Evolutionary conservation across 306 rosid genomes (phyloP).

Genomic region (Morella rubra): DNA sequence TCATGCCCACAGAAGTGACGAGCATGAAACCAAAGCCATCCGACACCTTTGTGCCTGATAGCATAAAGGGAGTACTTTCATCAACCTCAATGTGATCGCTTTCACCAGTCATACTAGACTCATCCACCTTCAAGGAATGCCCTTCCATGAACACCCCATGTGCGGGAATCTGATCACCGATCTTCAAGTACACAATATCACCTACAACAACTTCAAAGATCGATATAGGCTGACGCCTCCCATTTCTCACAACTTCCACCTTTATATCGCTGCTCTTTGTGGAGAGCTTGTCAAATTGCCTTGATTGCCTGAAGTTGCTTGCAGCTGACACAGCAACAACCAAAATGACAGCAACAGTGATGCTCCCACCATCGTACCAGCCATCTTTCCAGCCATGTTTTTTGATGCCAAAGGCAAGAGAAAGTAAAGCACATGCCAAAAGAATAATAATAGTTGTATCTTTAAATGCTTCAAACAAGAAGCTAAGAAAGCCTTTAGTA

Average conservation of each 20-base stretch:
- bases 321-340: conserved; percentile 19
- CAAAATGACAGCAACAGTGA: conserved; percentile 21
- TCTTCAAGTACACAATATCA: too few relatives aligned
- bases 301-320: conserved; percentile 30
- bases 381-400: conserved; percentile 27
- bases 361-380: conserved; percentile 36
- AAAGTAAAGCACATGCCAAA: conserved; percentile 23
- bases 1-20: too few relatives aligned
- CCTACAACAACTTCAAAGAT: conserved; percentile 22
- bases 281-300: conserved; percentile 30
- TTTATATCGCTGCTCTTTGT: conserved; percentile 17
- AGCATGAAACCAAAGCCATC: too few relatives aligned
- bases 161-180: too few relatives aligned
- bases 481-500: conserved; percentile 12
- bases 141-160: too few relatives aligned
- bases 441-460: conserved; percentile 25
- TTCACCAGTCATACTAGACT: too few relatives aligned
- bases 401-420: conserved; percentile 28
- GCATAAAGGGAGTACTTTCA: too few relatives aligned
- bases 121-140: too few relatives aligned
- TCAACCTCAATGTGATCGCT: too few relatives aligned
- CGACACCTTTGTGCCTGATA: too few relatives aligned
- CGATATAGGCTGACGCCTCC: conserved; percentile 9
- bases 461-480: conserved; percentile 22
- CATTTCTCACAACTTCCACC: conserved; percentile 22